A percentile compares a stretch with the other conserved stretches of the same genome.
Evolutionary conservation across 2,329 filamentous ascomycete genomes (phyloP).

Genomic region (Fusarium torulosum): DNA sequence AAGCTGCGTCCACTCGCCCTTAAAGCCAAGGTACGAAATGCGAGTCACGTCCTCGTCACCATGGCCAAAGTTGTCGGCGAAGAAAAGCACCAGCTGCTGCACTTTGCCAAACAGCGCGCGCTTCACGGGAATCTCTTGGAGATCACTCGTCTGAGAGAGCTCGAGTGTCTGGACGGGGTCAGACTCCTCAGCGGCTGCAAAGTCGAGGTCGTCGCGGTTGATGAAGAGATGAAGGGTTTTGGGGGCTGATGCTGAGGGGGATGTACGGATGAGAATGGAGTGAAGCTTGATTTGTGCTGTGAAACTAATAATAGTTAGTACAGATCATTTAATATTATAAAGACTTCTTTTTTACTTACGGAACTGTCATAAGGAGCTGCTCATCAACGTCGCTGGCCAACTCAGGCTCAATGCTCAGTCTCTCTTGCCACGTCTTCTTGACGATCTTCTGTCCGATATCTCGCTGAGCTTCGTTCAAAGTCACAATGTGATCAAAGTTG

Average conservation of each 20-base stretch:
- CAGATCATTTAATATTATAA: background rate
- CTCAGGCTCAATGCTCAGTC: slow-evolving; percentile 78
- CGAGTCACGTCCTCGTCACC: slow-evolving; percentile 84
- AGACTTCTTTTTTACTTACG: slow-evolving; percentile 67
- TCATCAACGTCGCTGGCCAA: slow-evolving; percentile 90
- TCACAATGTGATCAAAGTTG: slow-evolving; percentile 85
- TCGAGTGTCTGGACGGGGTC: slow-evolving; percentile 80
- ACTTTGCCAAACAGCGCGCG: slow-evolving; percentile 90
- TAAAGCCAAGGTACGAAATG: slow-evolving; percentile 89
- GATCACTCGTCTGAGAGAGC: slow-evolving; percentile 80
- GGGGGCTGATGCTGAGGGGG: slow-evolving; percentile 77
- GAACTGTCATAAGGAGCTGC: slow-evolving; percentile 91
- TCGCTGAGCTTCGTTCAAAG: slow-evolving; percentile 82
- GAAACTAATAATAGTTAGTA: slow-evolving; percentile 69
- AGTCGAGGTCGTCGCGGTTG: slow-evolving; percentile 91
- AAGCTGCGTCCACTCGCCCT: slow-evolving; percentile 91
- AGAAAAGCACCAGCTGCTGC: slow-evolving; percentile 85
- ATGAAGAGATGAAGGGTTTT: slow-evolving; percentile 87
- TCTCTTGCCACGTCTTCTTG: slow-evolving; percentile 91
- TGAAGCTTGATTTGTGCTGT: slow-evolving; percentile 94
- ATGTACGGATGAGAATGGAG: slow-evolving; percentile 86
- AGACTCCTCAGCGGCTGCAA: slow-evolving; percentile 77
- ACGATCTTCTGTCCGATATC: slow-evolving; percentile 80
- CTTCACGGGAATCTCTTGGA: slow-evolving; percentile 90
- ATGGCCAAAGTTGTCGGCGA: slow-evolving; percentile 88